A percentile compares a stretch with the other conserved stretches of the same genome.
These are phyloP conservation scores for Botrytis medusae DNA, from an alignment of 2,329 filamentous ascomycete genomes.

Conservation along the genomic window DNA sequence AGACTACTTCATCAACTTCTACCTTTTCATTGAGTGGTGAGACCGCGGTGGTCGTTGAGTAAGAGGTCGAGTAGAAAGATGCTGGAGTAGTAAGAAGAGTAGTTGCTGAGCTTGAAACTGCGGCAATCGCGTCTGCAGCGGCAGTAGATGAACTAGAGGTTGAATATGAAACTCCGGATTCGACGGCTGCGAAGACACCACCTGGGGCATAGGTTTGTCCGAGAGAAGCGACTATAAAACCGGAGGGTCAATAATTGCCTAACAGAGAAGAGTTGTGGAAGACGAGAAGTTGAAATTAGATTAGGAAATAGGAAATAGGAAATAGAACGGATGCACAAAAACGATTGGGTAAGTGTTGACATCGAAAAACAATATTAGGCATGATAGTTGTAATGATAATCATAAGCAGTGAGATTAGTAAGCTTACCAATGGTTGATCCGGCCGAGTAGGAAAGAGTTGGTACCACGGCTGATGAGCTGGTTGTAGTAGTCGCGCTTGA, in stretches of 20 bases:
- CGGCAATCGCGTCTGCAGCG: background rate
- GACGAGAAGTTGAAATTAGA: background rate
- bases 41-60: conserved; percentile 44
- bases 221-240: conserved; percentile 14
- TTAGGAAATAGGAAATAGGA: no score
- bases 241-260: background rate
- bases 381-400: background rate
- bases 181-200: conserved; percentile 38
- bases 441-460: conserved; percentile 37
- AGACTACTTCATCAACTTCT: conserved; percentile 55
- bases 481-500: conserved; percentile 1
- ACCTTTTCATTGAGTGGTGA: conserved; percentile 41
- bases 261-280: background rate
- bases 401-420: background rate
- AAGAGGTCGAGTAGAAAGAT: conserved; percentile 52
- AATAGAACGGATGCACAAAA: background rate
- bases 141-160: background rate
- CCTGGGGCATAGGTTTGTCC: conserved; percentile 34
- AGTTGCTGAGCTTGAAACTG: conserved; percentile 20
- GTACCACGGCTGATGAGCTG: conserved; percentile 24
- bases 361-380: background rate
- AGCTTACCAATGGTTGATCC: conserved; percentile 26
- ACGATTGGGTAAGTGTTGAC: background rate
- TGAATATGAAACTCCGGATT: conserved; percentile 7
- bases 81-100: conserved; percentile 25